A percentile compares a stretch with the other conserved stretches of the same genome.
phyloP scores from a whole-genome alignment of 805 yeast species.

The Wickerhamiella musiphila region DNA sequence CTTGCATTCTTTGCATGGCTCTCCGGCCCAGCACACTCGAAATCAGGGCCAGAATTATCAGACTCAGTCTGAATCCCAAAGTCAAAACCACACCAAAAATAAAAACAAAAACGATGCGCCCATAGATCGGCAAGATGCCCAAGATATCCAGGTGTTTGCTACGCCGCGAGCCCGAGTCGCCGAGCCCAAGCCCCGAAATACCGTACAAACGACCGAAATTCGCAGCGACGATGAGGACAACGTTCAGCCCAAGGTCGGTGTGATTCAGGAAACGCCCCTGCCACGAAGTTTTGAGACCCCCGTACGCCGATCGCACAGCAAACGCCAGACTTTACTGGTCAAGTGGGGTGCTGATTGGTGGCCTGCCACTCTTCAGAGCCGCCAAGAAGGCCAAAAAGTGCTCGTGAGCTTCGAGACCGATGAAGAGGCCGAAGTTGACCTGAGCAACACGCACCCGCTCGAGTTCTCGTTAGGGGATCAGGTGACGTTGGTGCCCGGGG shows the following conservation, averaged over 20 bases:
- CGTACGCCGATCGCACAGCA: neutral
- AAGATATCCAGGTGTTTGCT: slow-evolving; percentile 1
- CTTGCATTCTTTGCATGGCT: too few species aligned
- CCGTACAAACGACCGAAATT: neutral
- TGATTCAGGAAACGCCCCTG: slow-evolving; percentile 1
- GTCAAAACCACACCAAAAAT: too few species aligned
- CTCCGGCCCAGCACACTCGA: too few species aligned
- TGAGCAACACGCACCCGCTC: neutral
- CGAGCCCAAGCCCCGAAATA: neutral
- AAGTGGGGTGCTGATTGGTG: neutral
- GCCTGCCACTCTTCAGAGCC: neutral
- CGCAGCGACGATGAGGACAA: neutral
- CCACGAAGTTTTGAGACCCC: neutral
- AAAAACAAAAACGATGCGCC: too few species aligned
- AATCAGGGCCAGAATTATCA: too few species aligned
- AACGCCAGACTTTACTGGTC: neutral
- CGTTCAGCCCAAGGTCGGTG: slow-evolving; percentile 17
- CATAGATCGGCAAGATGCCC: too few species aligned
- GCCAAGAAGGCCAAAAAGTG: neutral
- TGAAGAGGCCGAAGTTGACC: neutral
- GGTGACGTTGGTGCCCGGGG: too few species aligned
- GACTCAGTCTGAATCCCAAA: too few species aligned
- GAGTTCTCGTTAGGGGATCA: slow-evolving; percentile 1
- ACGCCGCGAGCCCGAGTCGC: neutral
- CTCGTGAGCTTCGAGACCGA: neutral